Evolutionary conservation across 208 protist species (phyloP), one percentile per base, ranked within the genome.

Genomic region (Novymonas esmeraldas): DNA sequence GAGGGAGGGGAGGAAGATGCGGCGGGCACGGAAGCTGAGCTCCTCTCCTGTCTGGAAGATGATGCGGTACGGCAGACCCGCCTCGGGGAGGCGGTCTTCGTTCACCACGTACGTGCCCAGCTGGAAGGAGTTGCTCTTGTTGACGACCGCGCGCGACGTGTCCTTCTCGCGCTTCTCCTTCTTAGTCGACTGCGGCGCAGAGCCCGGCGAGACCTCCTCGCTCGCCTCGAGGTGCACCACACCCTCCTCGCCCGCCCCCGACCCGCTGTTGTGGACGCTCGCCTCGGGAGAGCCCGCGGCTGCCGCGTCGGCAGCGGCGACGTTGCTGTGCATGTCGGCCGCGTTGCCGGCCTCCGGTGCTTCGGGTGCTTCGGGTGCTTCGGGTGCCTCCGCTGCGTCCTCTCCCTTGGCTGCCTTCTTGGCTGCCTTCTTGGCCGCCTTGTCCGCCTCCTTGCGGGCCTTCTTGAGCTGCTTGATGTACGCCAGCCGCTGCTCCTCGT

Each of bases 41-140:
- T 84, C 74, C 64, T 84, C 79, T 11, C 74, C 74, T 9, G 65
- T 84, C 26, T 68, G 64, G 39, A 81, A 84, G 48, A 70, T 62
- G 38, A 84, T 78, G 50, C 44, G 39, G 52, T 84, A 81, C 11
- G 45, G 36, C 18, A 84, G 14, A 11, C 79, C 79, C 3, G 76
- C 74, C 51, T 64, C 28, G 3, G 79, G 79, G 5, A 77, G 26
- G 56, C 62, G 70, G 57, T 84, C 79, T 60, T 84, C 74, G 60
- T 84, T 84, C 38, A 84, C 42, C 18, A 79, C 39, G 50, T 78
- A 70, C 4, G 60, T 60, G 60, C 67, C 57, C 39, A 79, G 67
- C 56, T 79, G 72, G 73, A 84, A 79, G 64, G 73, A 79, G 55
- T 45, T 58, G 36, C 69, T 71, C 48, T 78, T 34, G 62, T 67